These are phyloP conservation scores for Kurtzmaniella natalensis DNA, from an alignment of 1,139 yeast genomes.

Conservation along the genomic window DNA sequence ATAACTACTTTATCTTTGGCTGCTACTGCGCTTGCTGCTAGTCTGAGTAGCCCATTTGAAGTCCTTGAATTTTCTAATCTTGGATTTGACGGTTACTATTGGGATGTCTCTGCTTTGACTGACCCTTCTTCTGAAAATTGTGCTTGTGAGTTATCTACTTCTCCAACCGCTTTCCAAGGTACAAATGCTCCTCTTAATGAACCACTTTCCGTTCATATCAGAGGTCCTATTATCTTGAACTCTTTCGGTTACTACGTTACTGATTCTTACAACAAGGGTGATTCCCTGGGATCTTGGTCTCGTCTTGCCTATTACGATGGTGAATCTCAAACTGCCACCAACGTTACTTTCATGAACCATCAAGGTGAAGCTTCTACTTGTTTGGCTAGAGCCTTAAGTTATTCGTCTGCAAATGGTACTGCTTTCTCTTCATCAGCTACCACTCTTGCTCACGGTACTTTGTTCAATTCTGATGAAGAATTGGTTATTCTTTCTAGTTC, in stretches of 20 bases:
- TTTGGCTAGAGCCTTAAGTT: conserved; percentile 87
- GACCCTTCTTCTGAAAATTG: conserved; percentile 45
- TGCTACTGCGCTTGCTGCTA: conserved; percentile 2
- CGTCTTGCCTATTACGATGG: conserved; percentile 69
- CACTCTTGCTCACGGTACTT: conserved; percentile 56
- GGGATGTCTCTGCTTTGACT: conserved; percentile 60
- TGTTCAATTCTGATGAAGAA: conserved; percentile 67
- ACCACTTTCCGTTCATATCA: conserved; percentile 86
- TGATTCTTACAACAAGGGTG: conserved; percentile 37
- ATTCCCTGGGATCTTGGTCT: conserved; percentile 53
- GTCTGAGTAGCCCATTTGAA: conserved; percentile 17
- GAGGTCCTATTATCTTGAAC: conserved; percentile 81
- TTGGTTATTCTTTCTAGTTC: conserved; percentile 69
- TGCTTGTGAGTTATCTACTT: conserved; percentile 58
- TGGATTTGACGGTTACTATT: conserved; percentile 78
- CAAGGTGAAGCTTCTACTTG: conserved; percentile 70
- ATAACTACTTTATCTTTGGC: background rate
- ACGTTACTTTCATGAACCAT: conserved; percentile 78
- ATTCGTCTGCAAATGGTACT: conserved; percentile 68
- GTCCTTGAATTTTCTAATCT: conserved; percentile 54
- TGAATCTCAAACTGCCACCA: conserved; percentile 38
- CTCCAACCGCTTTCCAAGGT: conserved; percentile 60
- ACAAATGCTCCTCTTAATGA: conserved; percentile 78
- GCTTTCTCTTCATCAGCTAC: conserved; percentile 60
- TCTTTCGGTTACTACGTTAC: conserved; percentile 62